These are phyloP conservation scores for Fusarium equiseti DNA, from an alignment of 2,329 filamentous ascomycete genomes.

Conservation along the genomic window DNA sequence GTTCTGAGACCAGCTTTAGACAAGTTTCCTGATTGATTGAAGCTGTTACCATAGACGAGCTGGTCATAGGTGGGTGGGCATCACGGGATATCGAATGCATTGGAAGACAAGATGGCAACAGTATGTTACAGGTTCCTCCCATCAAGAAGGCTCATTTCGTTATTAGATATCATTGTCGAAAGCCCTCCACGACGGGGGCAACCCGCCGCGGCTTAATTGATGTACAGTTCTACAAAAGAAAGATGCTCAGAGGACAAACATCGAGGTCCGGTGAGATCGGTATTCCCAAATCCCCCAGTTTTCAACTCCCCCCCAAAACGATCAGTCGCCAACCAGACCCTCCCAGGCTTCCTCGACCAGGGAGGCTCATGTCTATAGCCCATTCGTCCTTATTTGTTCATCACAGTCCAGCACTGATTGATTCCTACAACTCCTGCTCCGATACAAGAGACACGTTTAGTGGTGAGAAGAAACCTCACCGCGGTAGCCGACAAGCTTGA, in stretches of 20 bases:
- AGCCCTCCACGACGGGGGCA: constrained; percentile 32
- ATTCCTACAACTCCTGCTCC: constrained; percentile 28
- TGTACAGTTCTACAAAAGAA: constrained; percentile 53
- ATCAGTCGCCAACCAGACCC: constrained; percentile 44
- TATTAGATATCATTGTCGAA: constrained; percentile 32
- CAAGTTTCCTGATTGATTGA: background rate
- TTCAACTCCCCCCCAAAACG: constrained; percentile 33
- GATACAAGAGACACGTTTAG: constrained; percentile 53
- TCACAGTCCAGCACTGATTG: constrained; percentile 27
- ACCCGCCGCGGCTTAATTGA: constrained; percentile 45
- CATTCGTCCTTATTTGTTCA: constrained; percentile 39
- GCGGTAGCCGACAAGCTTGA: constrained; percentile 95
- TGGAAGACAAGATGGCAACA: background rate
- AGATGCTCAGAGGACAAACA: constrained; percentile 47
- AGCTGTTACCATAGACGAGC: too few relatives aligned
- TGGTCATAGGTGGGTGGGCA: background rate
- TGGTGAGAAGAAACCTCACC: constrained; percentile 74
- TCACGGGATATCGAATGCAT: background rate
- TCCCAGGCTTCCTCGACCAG: constrained; percentile 34
- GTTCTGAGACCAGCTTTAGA: background rate
- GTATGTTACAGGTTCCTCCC: background rate
- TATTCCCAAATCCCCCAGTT: constrained; percentile 41
- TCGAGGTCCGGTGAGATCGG: constrained; percentile 42
- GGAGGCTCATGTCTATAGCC: constrained; percentile 43
- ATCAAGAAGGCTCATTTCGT: background rate